Base-by-base conservation (phyloP, 2,329 filamentous ascomycete species). In the Colletotrichum liriopes region DNA sequence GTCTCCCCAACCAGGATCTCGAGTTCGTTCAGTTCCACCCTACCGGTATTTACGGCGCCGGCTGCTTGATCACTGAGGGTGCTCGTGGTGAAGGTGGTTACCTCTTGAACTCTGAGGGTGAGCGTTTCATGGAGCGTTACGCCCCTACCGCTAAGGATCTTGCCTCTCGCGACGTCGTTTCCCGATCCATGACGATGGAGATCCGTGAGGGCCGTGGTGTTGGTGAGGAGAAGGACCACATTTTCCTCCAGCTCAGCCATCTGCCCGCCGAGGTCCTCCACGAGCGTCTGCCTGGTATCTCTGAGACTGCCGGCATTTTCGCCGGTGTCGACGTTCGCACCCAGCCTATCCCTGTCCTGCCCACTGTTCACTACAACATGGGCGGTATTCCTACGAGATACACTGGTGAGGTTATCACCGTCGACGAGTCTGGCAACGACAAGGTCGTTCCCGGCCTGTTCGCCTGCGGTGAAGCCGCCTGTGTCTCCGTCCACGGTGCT, bases 11-110 rank as follows among this genome's bases (percentile, higher is more conserved):
- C 90, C 96, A 99, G 88, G 96, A 99, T 92, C 90, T 98, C 75
- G 96, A 99, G 84, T 99, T 99, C 85, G 96, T 99, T 75, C 96
- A 99, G 86, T 99, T 99, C 91, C 96, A 99, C 85, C 96, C 96
- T 68, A 98, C 96, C 77, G 96, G 96, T 91, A 98, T 99, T 86
- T 99, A 99, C 84, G 96, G 96, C 80, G 96, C 96, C 79, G 96
- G 96, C 77, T 97, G 96, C 86, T 87, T 99, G 89, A 99, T 99
- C 81, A 98, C 96, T 16, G 96, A 99, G 86, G 96, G 96, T 79
- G 94, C 96, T 78, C 94, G 96, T 89, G 96, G 96, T 87, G 96
- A 98, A 89, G 96, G 96, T 89, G 96, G 96, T 80, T 98, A 98
- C 84, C 91, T 99, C 63, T 90, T 98, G 77, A 99, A 99, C 91